Conservation (phyloP, 148 eudicot species). For the Amaranthus hypochondriacus region DNA sequence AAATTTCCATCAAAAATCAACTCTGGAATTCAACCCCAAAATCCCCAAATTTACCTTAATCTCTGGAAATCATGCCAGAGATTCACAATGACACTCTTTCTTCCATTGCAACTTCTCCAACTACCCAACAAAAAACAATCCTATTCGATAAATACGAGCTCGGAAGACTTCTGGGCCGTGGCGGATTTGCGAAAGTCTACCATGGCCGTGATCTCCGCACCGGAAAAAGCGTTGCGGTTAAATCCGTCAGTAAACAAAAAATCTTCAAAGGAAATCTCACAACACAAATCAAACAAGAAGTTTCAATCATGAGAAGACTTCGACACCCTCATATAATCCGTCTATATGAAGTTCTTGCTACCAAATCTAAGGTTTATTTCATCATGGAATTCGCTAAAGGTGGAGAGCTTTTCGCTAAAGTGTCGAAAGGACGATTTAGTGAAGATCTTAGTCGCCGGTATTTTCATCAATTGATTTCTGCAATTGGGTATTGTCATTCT, state of each 20-base stretch:
- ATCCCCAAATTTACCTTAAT: neutral
- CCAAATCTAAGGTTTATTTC: conserved; percentile 53
- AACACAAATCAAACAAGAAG: conserved; percentile 47
- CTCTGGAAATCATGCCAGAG: conserved; percentile 24
- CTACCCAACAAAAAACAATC: conserved; percentile 9
- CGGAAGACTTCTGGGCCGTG: conserved; percentile 56
- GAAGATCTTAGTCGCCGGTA: conserved; percentile 70
- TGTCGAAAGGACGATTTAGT: conserved; percentile 56
- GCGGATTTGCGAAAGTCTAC: conserved; percentile 74
- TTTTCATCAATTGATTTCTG: conserved; percentile 64
- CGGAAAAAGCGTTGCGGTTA: conserved; percentile 64
- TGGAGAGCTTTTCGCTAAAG: conserved; percentile 61
- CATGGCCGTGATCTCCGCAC: conserved; percentile 42
- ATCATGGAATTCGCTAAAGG: conserved; percentile 71
- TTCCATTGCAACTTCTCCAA: neutral
- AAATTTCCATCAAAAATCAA: neutral
- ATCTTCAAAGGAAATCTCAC: conserved; percentile 31
- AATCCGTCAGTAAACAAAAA: conserved; percentile 43
- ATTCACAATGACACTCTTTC: neutral
- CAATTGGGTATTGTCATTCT: conserved; percentile 57
- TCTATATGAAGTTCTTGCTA: conserved; percentile 57
- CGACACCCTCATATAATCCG: conserved; percentile 58
- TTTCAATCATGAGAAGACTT: conserved; percentile 53
- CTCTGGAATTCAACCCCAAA: conserved; percentile 14
- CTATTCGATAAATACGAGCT: conserved; percentile 51